A percentile compares a stretch with the other conserved stretches of the same genome.
Conservation (phyloP, 805 yeast genomes). For the Candida piceae region DNA sequence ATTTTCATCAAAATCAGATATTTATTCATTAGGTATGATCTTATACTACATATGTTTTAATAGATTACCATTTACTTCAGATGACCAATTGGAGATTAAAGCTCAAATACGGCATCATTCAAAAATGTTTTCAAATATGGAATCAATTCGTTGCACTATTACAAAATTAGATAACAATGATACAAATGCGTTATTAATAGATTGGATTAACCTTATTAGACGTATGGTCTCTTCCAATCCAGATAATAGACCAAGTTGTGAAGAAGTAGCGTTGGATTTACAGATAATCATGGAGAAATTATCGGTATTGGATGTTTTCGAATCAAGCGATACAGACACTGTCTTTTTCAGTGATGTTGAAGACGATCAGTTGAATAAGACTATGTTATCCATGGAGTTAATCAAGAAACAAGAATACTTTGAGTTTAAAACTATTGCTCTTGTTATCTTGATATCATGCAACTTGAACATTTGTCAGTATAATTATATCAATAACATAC, state of each 20-base stretch:
- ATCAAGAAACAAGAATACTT: not conserved
- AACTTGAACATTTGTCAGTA: not conserved
- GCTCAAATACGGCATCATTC: slow-evolving; percentile 21
- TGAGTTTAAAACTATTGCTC: slow-evolving; percentile 1
- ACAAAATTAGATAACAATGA: no score
- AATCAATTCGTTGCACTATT: slow-evolving; percentile 8
- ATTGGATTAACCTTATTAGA: slow-evolving; percentile 27
- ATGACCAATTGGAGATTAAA: slow-evolving; percentile 18
- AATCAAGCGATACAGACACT: slow-evolving; percentile 1
- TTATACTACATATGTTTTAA: slow-evolving; percentile 71
- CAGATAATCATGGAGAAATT: slow-evolving; percentile 6
- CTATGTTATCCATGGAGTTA: no score
- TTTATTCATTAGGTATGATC: slow-evolving; percentile 83
- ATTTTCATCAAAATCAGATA: slow-evolving; percentile 69
- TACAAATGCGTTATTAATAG: slow-evolving; percentile 21
- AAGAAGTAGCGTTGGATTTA: slow-evolving; percentile 32
- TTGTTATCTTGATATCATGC: not conserved
- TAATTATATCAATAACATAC: slow-evolving; percentile 1
- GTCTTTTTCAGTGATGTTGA: not conserved
- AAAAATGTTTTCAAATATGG: slow-evolving; percentile 20
- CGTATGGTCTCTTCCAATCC: slow-evolving; percentile 29
- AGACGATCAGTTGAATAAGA: not conserved
- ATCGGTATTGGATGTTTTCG: not conserved
- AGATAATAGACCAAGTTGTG: slow-evolving; percentile 38
- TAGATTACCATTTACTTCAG: slow-evolving; percentile 51